Conservation (phyloP, 345 rosid species). For the Salix brachista region DNA sequence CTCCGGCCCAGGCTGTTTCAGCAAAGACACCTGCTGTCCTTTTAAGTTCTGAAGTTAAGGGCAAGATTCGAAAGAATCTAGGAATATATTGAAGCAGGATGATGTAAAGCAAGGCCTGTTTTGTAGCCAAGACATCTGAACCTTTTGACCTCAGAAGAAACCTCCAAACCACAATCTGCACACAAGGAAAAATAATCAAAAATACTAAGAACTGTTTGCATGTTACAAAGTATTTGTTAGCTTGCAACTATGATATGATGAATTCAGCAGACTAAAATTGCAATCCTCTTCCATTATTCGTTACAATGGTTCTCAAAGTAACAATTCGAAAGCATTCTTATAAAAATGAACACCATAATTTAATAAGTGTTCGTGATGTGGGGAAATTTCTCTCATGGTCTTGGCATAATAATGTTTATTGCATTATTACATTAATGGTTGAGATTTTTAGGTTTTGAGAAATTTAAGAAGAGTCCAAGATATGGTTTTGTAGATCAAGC, state of each 20-base stretch:
- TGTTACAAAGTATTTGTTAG: not conserved
- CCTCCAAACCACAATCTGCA: conserved; percentile 86
- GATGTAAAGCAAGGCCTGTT: conserved; percentile 63
- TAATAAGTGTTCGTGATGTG: not conserved
- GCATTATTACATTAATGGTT: no score
- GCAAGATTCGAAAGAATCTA: conserved; percentile 61
- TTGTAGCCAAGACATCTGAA: conserved; percentile 66
- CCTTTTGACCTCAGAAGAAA: conserved; percentile 67
- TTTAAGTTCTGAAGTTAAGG: conserved; percentile 80
- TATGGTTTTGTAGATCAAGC: no score
- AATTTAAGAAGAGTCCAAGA: no score
- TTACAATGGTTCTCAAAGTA: not conserved
- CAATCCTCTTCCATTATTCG: not conserved
- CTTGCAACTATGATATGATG: no score
- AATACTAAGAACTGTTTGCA: not conserved
- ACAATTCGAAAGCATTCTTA: not conserved
- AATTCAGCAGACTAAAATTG: not conserved
- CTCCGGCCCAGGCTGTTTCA: conserved; percentile 99
- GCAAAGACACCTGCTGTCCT: conserved; percentile 95
- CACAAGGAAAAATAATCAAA: conserved; percentile 12
- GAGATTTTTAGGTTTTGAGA: no score
- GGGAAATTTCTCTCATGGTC: no score
- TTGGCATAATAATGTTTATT: no score
- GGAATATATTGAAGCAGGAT: conserved; percentile 72
- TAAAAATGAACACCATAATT: not conserved